phyloP scores from a whole-genome alignment of 1,284 basidiomycete genomes.

The Melampsora larici-populina region DNA sequence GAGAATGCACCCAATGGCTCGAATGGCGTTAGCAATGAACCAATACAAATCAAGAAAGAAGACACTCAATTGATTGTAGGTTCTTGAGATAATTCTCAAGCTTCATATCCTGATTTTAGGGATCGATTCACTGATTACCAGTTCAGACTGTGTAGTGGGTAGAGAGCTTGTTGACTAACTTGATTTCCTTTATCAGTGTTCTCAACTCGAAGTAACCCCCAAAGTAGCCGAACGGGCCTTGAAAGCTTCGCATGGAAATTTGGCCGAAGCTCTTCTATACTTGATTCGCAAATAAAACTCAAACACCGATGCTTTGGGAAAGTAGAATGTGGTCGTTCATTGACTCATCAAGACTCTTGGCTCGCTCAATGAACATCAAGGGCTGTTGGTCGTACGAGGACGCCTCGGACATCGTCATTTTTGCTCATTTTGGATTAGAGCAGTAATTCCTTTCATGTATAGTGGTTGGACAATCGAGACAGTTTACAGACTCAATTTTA shows the following conservation, averaged over 20 bases:
- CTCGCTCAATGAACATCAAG: no score
- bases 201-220: background rate
- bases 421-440: no score
- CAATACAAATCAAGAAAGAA: conserved; percentile 1
- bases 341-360: no score
- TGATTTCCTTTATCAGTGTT: background rate
- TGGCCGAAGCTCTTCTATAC: background rate
- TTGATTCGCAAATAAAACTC: background rate
- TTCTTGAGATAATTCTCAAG: background rate
- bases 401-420: no score
- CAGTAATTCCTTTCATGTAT: no score
- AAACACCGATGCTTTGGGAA: background rate
- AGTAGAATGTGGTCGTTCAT: no score
- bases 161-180: background rate
- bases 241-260: background rate
- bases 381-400: no score
- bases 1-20: background rate
- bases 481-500: no score
- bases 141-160: background rate
- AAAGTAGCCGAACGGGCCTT: background rate
- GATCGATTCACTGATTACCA: background rate
- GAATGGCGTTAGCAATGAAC: background rate
- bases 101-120: background rate
- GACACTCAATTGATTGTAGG: conserved; percentile 9
- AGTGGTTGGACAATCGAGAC: no score